Evolutionary conservation across 164 flowering plant species (phyloP).

Genomic region (Chimonanthus salicifolius): DNA sequence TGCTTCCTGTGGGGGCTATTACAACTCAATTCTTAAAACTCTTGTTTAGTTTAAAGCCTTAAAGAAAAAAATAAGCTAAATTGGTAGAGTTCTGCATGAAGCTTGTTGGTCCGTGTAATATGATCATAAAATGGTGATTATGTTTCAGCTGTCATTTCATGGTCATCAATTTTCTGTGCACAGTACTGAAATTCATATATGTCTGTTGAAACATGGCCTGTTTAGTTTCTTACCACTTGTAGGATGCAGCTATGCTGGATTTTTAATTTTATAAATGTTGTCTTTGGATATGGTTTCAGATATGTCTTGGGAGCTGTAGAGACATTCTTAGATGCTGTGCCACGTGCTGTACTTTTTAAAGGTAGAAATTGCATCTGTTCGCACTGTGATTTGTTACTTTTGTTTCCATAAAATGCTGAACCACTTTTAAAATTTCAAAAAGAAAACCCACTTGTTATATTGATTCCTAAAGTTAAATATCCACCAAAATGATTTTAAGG

Average conservation of each 20-base stretch:
- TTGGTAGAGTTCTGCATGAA: background rate
- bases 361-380: slow-evolving; percentile 36
- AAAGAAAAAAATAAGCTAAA: too few relatives aligned
- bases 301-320: slow-evolving; percentile 99
- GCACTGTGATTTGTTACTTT: background rate
- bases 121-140: too few relatives aligned
- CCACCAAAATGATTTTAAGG: too few relatives aligned
- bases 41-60: background rate
- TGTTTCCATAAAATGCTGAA: background rate
- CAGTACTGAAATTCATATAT: background rate
- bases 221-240: background rate
- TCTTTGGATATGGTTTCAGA: slow-evolving; percentile 34
- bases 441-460: too few relatives aligned
- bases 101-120: background rate
- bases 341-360: slow-evolving; percentile 86
- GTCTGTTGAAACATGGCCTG: background rate
- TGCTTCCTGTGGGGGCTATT: too few relatives aligned
- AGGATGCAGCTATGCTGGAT: background rate
- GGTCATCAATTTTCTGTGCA: background rate
- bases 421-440: too few relatives aligned
- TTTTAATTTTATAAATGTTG: too few relatives aligned
- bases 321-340: slow-evolving; percentile 90
- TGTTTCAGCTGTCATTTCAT: slow-evolving; percentile 1
- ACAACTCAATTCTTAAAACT: too few relatives aligned
- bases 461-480: too few relatives aligned